Evolutionary conservation across 2,329 filamentous ascomycete genomes (phyloP).

Genomic region (Plenodomus biglobosus): DNA sequence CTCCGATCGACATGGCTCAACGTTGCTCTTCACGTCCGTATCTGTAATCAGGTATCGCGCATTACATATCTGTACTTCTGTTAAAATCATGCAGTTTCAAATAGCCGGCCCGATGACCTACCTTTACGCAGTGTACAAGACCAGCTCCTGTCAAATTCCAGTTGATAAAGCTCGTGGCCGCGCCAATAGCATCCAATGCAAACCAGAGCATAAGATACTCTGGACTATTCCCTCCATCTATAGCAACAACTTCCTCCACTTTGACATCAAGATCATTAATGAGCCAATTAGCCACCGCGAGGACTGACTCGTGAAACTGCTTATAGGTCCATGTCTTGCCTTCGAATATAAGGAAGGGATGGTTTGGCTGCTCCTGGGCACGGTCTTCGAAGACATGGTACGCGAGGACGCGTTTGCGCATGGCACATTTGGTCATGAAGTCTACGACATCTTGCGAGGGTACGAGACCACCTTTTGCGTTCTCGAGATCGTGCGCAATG

Average conservation of each 20-base stretch:
- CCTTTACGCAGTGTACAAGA: slow-evolving; percentile 41
- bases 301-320: slow-evolving; percentile 35
- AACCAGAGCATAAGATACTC: slow-evolving; percentile 46
- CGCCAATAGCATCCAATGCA: slow-evolving; percentile 41
- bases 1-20: slow-evolving; percentile 30
- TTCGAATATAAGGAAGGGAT: slow-evolving; percentile 42
- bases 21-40: slow-evolving; percentile 54
- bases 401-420: slow-evolving; percentile 25
- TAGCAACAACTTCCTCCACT: slow-evolving; percentile 38
- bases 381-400: slow-evolving; percentile 41
- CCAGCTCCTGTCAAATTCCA: slow-evolving; percentile 41
- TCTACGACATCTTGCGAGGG: slow-evolving; percentile 17
- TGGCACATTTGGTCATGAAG: slow-evolving; percentile 20
- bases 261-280: slow-evolving; percentile 39
- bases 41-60: slow-evolving; percentile 49
- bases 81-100: slow-evolving; percentile 45
- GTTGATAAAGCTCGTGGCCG: slow-evolving; percentile 38
- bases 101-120: slow-evolving; percentile 35
- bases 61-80: slow-evolving; percentile 52
- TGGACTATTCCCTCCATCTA: slow-evolving; percentile 40
- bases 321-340: slow-evolving; percentile 38
- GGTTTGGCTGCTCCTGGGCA: slow-evolving; percentile 39
- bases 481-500: slow-evolving; percentile 30
- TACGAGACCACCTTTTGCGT: slow-evolving; percentile 17
- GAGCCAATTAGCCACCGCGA: slow-evolving; percentile 39